These are phyloP conservation scores for Crithidia thermophila DNA, from an alignment of 208 protist genomes.

Conservation along the genomic window DNA sequence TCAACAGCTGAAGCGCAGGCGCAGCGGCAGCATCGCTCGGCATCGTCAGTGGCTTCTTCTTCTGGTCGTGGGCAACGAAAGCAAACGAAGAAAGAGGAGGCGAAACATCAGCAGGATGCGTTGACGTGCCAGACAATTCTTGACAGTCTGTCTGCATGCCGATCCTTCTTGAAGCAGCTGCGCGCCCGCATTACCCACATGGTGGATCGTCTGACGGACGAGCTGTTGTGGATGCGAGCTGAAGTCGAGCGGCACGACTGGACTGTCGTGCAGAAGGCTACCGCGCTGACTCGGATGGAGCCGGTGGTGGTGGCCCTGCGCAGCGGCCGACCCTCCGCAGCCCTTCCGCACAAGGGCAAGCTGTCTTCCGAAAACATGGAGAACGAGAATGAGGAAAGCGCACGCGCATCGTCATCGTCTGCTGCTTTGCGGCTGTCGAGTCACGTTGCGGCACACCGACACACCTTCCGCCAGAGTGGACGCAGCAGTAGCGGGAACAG, in stretches of 20 bases:
- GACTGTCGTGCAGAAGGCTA: constrained; percentile 11
- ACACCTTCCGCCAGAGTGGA: too few species aligned
- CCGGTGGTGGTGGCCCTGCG: neutral
- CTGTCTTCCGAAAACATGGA: too few species aligned
- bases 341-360: neutral
- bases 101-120: neutral
- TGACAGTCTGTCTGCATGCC: constrained; percentile 14
- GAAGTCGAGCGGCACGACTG: constrained; percentile 27
- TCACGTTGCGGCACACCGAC: too few species aligned
- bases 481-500: neutral
- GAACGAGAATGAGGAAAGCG: neutral
- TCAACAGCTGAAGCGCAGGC: too few species aligned
- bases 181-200: constrained; percentile 4
- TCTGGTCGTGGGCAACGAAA: neutral
- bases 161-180: constrained; percentile 8
- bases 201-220: constrained; percentile 25
- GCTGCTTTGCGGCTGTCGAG: too few species aligned
- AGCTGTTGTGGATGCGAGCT: constrained; percentile 23
- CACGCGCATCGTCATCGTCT: neutral
- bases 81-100: neutral
- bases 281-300: constrained; percentile 30
- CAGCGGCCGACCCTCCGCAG: neutral
- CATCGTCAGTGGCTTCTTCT: neutral
- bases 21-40: neutral
- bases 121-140: neutral